Base-by-base conservation (phyloP, 2,329 filamentous ascomycete species). In the Helotiales sp. region DNA sequence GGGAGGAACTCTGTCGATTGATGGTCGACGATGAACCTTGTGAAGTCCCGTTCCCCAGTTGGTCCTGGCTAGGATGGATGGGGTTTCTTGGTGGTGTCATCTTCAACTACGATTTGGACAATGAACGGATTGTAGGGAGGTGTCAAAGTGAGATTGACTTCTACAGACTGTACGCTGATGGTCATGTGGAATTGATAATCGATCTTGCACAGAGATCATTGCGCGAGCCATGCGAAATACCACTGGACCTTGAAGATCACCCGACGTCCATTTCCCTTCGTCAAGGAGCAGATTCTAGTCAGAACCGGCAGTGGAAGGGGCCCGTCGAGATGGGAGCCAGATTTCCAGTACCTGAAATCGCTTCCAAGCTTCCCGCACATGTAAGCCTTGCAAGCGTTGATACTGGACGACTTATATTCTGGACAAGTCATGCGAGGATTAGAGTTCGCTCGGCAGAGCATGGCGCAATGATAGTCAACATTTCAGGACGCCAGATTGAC, bases 11-110 rank as follows among this genome's bases (percentile, higher is more conserved):
- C 37, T 62, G 60, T 40, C 60, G 47, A 24, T 17, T 62, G n/a
- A 26, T 54, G 7, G 47, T 30, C 6, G 45, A 62, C 10, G 60
- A 52, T 17, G 60, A 50, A 5, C n/a, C 34, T 6, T 47, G 54
- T 34, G 10, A 62, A 6, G 13, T 52, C 4, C 5, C n/a, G 7
- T 62, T 62, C 32, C 60, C 60, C 32, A 62, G 30, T 22, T 62
- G 60, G 60, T 62, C 60, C 5, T 62, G 60, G 60, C 20, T 62
- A 20, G 60, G 60, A 17, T 62, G 60, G 60, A 37, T 10, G 17
- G 60, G 60, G 3, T 54, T 54, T 11, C 24, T 62, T n/a, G 32
- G 60, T 11, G 60, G 60, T 2, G 32, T 17, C 15, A 37, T 22
- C 17, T 62, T 52, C 32, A 62, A 62, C 37, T 30, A 54, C 10